Evolutionary conservation across 2,329 filamentous ascomycete species (phyloP).

Genomic region (Dryadomyces sulphureus): DNA sequence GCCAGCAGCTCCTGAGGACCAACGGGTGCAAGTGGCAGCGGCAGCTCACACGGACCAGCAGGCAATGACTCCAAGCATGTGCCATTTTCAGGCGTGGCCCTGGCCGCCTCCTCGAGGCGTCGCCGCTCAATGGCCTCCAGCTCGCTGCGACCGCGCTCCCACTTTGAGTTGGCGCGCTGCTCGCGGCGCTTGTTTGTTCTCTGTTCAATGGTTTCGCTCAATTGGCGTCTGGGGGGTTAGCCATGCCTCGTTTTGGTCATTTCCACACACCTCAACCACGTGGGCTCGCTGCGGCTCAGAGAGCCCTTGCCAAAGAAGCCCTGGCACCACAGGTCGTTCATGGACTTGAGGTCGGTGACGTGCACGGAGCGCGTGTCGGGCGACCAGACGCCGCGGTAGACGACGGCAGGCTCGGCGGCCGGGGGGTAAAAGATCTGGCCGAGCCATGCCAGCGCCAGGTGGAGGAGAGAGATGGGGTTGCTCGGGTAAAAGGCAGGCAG

Average conservation of each 20-base stretch:
- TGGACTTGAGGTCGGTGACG: constrained; percentile 59
- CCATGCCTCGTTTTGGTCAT: too few species aligned
- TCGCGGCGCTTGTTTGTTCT: constrained; percentile 61
- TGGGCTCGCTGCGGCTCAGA: constrained; percentile 86
- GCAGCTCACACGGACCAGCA: too few species aligned
- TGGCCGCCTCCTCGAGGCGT: constrained; percentile 23
- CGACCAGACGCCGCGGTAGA: constrained; percentile 70
- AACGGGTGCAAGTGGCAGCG: constrained; percentile 26
- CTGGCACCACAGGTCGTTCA: constrained; percentile 82
- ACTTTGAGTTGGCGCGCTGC: constrained; percentile 72
- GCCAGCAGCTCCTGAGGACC: constrained; percentile 33
- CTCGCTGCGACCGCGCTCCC: constrained; percentile 80
- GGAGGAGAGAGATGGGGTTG: constrained; percentile 78
- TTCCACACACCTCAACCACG: constrained; percentile 53
- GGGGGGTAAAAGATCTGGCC: constrained; percentile 56
- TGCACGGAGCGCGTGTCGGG: constrained; percentile 68
- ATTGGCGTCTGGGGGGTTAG: background rate
- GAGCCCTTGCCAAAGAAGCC: constrained; percentile 95
- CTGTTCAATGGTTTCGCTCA: constrained; percentile 56
- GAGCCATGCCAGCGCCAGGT: constrained; percentile 64
- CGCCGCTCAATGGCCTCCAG: constrained; percentile 69
- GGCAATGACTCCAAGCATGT: too few species aligned
- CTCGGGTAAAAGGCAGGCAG: constrained; percentile 80
- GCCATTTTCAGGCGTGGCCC: background rate
- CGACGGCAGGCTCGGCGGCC: constrained; percentile 44